Percentiles rank a stretch among this genome's conserved stretches.
Conservation (phyloP, 148 eudicot species). For the Spergularia marina region DNA sequence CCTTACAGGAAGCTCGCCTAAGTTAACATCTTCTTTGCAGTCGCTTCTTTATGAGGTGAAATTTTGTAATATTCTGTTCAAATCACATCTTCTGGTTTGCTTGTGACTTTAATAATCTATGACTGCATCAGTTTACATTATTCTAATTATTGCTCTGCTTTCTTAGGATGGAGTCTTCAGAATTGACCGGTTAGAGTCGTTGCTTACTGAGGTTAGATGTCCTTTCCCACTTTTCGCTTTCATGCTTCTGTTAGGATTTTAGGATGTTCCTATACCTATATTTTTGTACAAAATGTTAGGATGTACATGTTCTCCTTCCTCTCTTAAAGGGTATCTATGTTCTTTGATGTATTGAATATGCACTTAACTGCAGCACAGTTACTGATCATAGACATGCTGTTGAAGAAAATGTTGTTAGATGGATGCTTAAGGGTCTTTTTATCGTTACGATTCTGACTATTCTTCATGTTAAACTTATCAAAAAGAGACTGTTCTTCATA, state of each 20-base stretch:
- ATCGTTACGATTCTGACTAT: neutral
- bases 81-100: neutral
- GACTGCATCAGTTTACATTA: slow-evolving; percentile 1
- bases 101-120: neutral
- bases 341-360: neutral
- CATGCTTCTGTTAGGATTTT: slow-evolving; percentile 1
- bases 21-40: slow-evolving; percentile 66
- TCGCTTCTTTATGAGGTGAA: slow-evolving; percentile 79
- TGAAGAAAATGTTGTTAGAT: neutral
- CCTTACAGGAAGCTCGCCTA: slow-evolving; percentile 72
- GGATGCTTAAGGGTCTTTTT: neutral
- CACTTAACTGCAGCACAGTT: neutral
- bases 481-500: neutral
- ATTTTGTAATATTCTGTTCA: neutral
- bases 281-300: neutral
- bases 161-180: slow-evolving; percentile 78
- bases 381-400: neutral
- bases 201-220: slow-evolving; percentile 66
- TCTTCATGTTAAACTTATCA: neutral
- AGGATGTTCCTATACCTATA: no score
- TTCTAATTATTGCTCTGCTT: slow-evolving; percentile 17
- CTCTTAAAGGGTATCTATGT: neutral
- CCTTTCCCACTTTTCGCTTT: slow-evolving; percentile 12
- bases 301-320: neutral
- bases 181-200: slow-evolving; percentile 85